Percentiles rank a stretch among this genome's conserved stretches.
phyloP scores from a whole-genome alignment of 148 eudicot species.

The Amaranthus palmeri region DNA sequence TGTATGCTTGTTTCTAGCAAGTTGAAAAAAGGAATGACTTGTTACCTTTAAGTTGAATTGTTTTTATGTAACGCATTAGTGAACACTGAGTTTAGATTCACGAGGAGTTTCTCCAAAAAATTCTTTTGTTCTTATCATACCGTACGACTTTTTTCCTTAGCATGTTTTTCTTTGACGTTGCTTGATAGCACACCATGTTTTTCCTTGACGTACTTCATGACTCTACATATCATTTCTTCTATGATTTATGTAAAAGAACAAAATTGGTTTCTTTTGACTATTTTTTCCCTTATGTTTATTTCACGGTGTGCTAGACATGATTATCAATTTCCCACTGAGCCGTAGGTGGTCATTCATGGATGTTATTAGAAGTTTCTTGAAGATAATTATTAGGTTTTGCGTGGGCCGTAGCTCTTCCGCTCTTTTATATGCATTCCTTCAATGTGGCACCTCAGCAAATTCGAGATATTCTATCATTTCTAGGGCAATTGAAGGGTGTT shows the following conservation, averaged over 20 bases:
- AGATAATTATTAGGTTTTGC: conserved; percentile 68
- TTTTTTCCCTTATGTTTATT: neutral
- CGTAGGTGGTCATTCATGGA: conserved; percentile 74
- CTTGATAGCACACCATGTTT: neutral
- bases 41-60: neutral
- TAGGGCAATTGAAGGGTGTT: conserved; percentile 55
- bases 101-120: neutral
- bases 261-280: conserved; percentile 12
- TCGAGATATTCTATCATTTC: conserved; percentile 43
- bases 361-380: conserved; percentile 67
- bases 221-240: conserved; percentile 6
- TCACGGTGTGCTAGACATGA: conserved; percentile 72
- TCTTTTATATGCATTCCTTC: conserved; percentile 59
- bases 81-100: neutral
- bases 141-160: neutral
- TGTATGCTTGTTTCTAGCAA: too few relatives aligned
- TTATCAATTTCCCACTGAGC: conserved; percentile 69
- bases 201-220: too few relatives aligned
- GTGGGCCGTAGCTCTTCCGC: conserved; percentile 71
- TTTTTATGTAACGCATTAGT: too few relatives aligned
- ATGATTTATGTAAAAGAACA: too few relatives aligned
- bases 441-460: conserved; percentile 41
- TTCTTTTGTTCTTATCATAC: neutral
- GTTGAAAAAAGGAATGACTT: neutral
- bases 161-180: neutral